A percentile compares a stretch with the other conserved stretches of the same genome.
These are phyloP conservation scores for Nepenthes gracilis DNA, from an alignment of 148 eudicot genomes.

Conservation along the genomic window DNA sequence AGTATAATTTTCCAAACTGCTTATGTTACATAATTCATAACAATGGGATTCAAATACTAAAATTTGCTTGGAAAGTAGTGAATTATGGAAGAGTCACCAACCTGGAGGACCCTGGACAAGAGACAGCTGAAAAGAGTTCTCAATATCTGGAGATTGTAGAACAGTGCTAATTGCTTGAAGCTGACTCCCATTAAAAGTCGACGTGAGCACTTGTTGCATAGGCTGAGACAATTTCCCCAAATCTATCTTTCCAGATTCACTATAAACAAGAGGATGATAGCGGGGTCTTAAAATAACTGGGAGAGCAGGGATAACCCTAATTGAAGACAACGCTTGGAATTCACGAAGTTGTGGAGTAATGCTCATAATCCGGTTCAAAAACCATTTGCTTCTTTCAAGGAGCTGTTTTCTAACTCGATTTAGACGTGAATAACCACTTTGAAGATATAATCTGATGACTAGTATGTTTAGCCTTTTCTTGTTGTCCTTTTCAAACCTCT, in stretches of 20 bases:
- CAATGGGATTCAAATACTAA: no score
- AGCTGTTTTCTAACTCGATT: constrained; percentile 78
- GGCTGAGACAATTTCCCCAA: constrained; percentile 50
- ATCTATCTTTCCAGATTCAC: constrained; percentile 30
- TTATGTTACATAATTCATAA: no score
- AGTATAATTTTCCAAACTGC: no score
- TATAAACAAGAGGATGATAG: constrained; percentile 20
- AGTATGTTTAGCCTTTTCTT: constrained; percentile 61
- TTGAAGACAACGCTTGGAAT: constrained; percentile 91
- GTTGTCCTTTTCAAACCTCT: constrained; percentile 73
- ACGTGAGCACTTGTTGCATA: constrained; percentile 53
- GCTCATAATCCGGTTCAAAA: constrained; percentile 67
- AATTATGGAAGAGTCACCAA: constrained; percentile 9
- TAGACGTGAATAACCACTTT: constrained; percentile 56
- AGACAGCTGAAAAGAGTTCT: constrained; percentile 44
- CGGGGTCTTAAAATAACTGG: constrained; percentile 65
- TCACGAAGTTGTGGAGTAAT: constrained; percentile 94
- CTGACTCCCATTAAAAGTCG: constrained; percentile 81
- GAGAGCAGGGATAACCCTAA: constrained; percentile 65
- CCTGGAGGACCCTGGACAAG: constrained; percentile 99
- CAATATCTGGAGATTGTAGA: constrained; percentile 34
- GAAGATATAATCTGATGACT: constrained; percentile 72
- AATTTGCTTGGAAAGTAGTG: no score
- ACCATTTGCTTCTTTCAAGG: constrained; percentile 90
- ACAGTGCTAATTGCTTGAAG: constrained; percentile 78